A percentile compares a stretch with the other conserved stretches of the same genome.
These are phyloP conservation scores for Cyberlindnera suaveolens DNA, from an alignment of 805 yeast species.

Conservation along the genomic window DNA sequence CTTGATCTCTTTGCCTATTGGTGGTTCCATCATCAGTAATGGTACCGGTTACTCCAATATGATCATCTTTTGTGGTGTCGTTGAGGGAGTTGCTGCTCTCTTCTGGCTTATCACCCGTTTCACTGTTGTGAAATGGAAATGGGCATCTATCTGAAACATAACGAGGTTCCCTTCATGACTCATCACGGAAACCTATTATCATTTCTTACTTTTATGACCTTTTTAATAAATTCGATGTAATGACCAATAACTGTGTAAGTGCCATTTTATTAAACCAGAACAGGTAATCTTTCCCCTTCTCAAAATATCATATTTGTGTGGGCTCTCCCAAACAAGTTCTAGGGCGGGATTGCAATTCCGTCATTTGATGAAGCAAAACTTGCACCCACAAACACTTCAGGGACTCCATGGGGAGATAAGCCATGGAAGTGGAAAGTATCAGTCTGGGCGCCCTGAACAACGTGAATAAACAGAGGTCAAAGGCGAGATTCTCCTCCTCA, in stretches of 20 bases:
- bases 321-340: too few species aligned
- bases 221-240: too few species aligned
- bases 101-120: conserved; percentile 14
- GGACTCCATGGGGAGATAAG: too few species aligned
- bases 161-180: background rate
- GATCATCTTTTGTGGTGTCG: conserved; percentile 30
- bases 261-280: too few species aligned
- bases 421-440: background rate
- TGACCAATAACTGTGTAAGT: too few species aligned
- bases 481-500: background rate
- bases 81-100: conserved; percentile 7
- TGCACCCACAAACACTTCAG: too few species aligned
- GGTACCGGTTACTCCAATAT: conserved; percentile 24
- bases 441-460: background rate
- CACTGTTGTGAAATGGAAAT: conserved; percentile 34
- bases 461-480: background rate
- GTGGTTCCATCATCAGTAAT: conserved; percentile 39
- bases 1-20: conserved; percentile 43
- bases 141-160: background rate
- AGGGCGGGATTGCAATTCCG: too few species aligned
- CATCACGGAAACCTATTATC: too few species aligned
- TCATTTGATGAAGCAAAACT: too few species aligned
- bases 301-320: too few species aligned
- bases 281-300: too few species aligned
- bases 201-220: too few species aligned